A percentile compares a stretch with the other conserved stretches of the same genome.
Conservation (phyloP, 2,329 filamentous ascomycete species). For the Hymenoscyphus occultus region DNA sequence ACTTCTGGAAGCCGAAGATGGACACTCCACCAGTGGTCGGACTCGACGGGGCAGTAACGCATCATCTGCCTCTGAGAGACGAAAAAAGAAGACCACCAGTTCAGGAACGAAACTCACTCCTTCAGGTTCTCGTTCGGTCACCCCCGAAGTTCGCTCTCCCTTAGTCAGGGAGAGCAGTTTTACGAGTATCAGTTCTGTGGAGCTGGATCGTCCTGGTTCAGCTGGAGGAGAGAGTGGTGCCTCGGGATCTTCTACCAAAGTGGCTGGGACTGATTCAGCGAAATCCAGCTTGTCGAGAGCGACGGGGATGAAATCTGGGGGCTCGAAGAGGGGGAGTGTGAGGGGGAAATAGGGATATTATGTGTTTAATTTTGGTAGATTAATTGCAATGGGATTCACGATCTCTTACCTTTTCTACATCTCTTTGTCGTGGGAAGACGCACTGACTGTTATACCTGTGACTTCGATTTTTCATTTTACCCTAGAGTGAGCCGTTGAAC, state of each 20-base stretch:
- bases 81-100: conserved; percentile 30
- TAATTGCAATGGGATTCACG: neutral
- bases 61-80: conserved; percentile 31
- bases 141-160: conserved; percentile 34
- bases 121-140: conserved; percentile 30
- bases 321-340: neutral
- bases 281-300: neutral
- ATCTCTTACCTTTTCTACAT: neutral
- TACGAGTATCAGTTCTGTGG: conserved; percentile 33
- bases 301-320: neutral
- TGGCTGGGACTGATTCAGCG: neutral
- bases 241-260: neutral
- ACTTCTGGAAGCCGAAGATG: conserved; percentile 33
- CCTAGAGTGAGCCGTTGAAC: too few relatives aligned
- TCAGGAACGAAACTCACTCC: conserved; percentile 28
- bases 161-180: conserved; percentile 34
- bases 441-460: too few relatives aligned
- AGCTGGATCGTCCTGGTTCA: conserved; percentile 15
- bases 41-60: conserved; percentile 32
- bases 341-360: neutral
- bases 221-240: conserved; percentile 2
- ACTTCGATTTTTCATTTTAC: too few relatives aligned
- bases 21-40: conserved; percentile 21
- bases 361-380: conserved; percentile 1
- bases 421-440: too few relatives aligned